These are phyloP conservation scores for Cystobasidium slooffiae DNA, from an alignment of 1,284 basidiomycete species.

Conservation along the genomic window DNA sequence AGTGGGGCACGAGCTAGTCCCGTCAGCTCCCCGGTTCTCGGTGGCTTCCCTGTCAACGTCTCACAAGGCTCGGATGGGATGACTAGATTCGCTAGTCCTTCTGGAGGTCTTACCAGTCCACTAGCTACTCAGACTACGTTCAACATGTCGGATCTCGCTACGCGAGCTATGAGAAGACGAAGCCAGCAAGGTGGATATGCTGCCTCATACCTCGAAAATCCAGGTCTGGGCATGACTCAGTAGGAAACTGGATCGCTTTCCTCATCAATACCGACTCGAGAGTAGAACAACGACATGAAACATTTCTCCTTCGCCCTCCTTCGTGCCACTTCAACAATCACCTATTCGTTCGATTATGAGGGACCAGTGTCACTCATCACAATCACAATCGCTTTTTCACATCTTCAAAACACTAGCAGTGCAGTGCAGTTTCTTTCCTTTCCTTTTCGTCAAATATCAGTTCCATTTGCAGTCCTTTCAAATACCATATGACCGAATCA, in stretches of 20 bases:
- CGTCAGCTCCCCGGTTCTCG: constrained; percentile 24
- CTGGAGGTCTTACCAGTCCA: constrained; percentile 5
- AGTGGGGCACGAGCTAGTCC: constrained; percentile 33
- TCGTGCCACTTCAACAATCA: too few relatives aligned
- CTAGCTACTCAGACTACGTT: constrained; percentile 14
- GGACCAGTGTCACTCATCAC: too few relatives aligned
- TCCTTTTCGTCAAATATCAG: too few relatives aligned
- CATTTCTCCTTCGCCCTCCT: too few relatives aligned
- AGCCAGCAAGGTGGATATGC: constrained; percentile 33
- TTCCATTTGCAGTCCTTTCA: too few relatives aligned
- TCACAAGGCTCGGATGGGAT: neutral
- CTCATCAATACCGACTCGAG: too few relatives aligned
- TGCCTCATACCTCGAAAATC: neutral
- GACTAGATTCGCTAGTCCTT: neutral
- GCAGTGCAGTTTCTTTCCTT: too few relatives aligned
- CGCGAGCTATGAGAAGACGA: constrained; percentile 24
- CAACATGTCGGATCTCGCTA: constrained; percentile 33
- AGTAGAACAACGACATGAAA: too few relatives aligned
- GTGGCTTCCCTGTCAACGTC: constrained; percentile 8
- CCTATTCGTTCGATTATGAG: too few relatives aligned
- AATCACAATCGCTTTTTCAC: too few relatives aligned
- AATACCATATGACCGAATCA: too few relatives aligned
- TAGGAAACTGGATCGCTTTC: neutral
- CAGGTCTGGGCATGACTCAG: constrained; percentile 33
- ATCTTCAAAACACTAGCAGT: too few relatives aligned